Base-by-base conservation (phyloP, 2,329 filamentous ascomycete genomes). In the Fusarium chuoi region DNA sequence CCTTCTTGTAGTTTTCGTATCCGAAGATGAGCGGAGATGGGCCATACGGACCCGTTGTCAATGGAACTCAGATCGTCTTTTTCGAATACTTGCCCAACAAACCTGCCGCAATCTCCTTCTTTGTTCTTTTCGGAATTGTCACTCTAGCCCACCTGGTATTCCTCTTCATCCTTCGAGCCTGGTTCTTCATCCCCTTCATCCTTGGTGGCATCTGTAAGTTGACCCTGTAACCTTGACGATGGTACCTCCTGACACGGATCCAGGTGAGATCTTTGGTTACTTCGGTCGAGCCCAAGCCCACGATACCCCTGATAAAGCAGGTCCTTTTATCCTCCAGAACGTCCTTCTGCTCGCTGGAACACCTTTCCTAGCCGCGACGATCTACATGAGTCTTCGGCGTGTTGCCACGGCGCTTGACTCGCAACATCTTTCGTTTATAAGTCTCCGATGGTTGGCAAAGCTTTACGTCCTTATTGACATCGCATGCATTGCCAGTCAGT, bases 141-240 rank as follows among this genome's bases (percentile, higher is more conserved):
- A 69, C 64, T 10, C 6, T 44, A 1, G 48, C 49, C 9, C 57
- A 69, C 18, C 11, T 61, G 6, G 20, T 68, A 17, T 42, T 69
- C 1, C 15, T 69, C n/a, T 56, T 51, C 1, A 17, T 63, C 12
- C 38, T 49, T 24, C 65, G 59, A 33, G 67, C 67, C 7, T 70
- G 65, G 65, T 70, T 65, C 58, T 70, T 70, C 20, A 54, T 59
- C 14, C 59, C 65, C 5, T 70, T 70, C n/a, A 24, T 65, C 17
- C 51, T 70, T 1, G 67, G 65, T 30, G 67, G 67, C 10, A 59
- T 70, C 33, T 70, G 58, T 70, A 59, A 42, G 52, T 13, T 14
- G 14, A 26, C 8, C 14, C 8, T 4, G 22, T 6, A 11, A 3
- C 2, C 24, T 9, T 14, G 7, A 4, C 1, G 7, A 10, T n/a